Percentiles rank a stretch among this genome's conserved stretches.
phyloP scores from a whole-genome alignment of 371 early-diverging fungal species.

The Mortierella sp. region DNA sequence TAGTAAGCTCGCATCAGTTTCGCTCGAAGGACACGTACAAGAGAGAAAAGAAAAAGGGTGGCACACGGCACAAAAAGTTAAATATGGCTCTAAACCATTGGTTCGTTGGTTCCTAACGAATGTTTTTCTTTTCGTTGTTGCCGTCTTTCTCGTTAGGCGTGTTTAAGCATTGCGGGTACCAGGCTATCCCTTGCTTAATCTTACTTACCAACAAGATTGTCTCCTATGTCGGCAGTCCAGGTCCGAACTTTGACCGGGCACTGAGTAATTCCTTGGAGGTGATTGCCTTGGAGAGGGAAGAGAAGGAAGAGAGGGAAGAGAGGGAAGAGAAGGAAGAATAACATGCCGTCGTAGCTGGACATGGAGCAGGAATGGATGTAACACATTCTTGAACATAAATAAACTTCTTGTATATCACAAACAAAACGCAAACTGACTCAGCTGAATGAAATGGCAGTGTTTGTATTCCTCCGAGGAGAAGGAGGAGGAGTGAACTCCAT shows the following conservation, averaged over 20 bases:
- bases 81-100: background rate
- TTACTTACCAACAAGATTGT: constrained; percentile 12
- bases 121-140: background rate
- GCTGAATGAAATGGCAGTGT: too few relatives aligned
- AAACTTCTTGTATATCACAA: too few relatives aligned
- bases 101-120: background rate
- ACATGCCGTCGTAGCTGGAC: too few relatives aligned
- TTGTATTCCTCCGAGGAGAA: too few relatives aligned
- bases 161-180: constrained; percentile 7
- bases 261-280: constrained; percentile 1
- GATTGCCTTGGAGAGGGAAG: background rate
- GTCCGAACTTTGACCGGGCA: background rate
- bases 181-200: constrained; percentile 18
- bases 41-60: background rate
- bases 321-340: too few relatives aligned
- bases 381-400: too few relatives aligned
- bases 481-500: too few relatives aligned
- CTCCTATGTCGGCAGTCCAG: constrained; percentile 12
- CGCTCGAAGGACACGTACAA: background rate
- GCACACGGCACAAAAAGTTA: background rate
- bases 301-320: background rate
- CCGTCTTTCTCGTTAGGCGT: background rate
- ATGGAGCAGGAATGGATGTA: too few relatives aligned
- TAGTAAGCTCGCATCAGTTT: background rate
- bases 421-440: too few relatives aligned